These are phyloP conservation scores for Talaromyces sp. DNA, from an alignment of 2,329 filamentous ascomycete species.

Conservation along the genomic window DNA sequence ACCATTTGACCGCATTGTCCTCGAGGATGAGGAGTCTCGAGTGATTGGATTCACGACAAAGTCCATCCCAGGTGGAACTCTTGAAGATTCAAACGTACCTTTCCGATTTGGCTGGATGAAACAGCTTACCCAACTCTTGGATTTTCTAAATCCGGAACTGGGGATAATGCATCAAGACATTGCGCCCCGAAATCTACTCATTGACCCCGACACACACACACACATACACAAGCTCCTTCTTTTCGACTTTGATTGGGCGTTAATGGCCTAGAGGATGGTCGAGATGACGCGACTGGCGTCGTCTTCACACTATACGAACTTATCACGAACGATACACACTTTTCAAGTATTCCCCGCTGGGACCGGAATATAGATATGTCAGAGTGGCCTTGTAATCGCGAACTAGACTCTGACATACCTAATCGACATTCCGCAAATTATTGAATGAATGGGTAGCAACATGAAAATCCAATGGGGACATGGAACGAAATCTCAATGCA, in stretches of 20 bases:
- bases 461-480: constrained; percentile 12
- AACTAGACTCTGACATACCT: constrained; percentile 19
- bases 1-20: constrained; percentile 25
- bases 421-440: constrained; percentile 18
- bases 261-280: constrained; percentile 16
- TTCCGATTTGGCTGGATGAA: constrained; percentile 24
- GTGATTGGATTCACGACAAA: constrained; percentile 27
- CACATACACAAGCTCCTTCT: constrained; percentile 21
- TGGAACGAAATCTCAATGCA: constrained; percentile 20
- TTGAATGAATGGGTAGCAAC: constrained; percentile 19
- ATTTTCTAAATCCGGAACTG: constrained; percentile 18
- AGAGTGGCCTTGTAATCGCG: constrained; percentile 16
- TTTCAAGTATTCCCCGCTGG: constrained; percentile 22
- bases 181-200: constrained; percentile 27
- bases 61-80: constrained; percentile 22
- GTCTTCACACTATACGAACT: constrained; percentile 26
- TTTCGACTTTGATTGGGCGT: constrained; percentile 23
- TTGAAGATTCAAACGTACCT: constrained; percentile 20
- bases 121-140: constrained; percentile 22
- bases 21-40: constrained; percentile 22
- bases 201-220: constrained; percentile 21
- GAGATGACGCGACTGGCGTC: constrained; percentile 23
- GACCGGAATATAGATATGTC: constrained; percentile 21
- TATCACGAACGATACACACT: constrained; percentile 24
- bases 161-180: constrained; percentile 33